A percentile compares a stretch with the other conserved stretches of the same genome.
Evolutionary conservation across 2,329 filamentous ascomycete species (phyloP).

Genomic region (Apiospora sp.): DNA sequence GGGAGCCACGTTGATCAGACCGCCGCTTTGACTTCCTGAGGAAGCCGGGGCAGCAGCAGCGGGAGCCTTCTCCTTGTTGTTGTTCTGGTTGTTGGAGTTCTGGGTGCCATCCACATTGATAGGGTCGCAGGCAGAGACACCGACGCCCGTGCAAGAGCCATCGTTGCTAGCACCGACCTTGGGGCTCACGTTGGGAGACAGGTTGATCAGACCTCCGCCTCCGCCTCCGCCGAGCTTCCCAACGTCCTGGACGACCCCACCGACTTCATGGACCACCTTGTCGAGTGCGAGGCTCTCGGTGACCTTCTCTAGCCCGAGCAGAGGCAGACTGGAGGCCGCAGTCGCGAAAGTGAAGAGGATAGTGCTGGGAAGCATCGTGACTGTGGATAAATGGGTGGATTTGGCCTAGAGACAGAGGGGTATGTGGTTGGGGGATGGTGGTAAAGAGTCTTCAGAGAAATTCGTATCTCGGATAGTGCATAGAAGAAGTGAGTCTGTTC

Average conservation of each 20-base stretch:
- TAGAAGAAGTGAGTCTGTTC: no score
- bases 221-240: background rate
- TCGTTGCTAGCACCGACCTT: conserved; percentile 28
- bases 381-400: background rate
- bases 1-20: conserved; percentile 33
- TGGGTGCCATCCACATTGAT: conserved; percentile 36
- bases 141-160: conserved; percentile 34
- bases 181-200: conserved; percentile 31
- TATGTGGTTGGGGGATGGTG: background rate
- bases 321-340: background rate
- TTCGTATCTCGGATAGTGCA: background rate
- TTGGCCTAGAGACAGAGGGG: background rate
- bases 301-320: background rate
- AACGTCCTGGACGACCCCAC: background rate
- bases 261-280: background rate
- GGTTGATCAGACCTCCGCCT: conserved; percentile 28
- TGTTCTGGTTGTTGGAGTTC: conserved; percentile 31
- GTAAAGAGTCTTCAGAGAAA: background rate
- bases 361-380: conserved; percentile 1
- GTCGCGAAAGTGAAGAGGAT: background rate
- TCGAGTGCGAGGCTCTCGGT: background rate
- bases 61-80: background rate
- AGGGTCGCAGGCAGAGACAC: conserved; percentile 38
- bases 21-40: background rate
- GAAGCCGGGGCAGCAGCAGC: background rate